Evolutionary conservation across 1,284 basidiomycete genomes (phyloP).

Genomic region (Inonotus hispidus): DNA sequence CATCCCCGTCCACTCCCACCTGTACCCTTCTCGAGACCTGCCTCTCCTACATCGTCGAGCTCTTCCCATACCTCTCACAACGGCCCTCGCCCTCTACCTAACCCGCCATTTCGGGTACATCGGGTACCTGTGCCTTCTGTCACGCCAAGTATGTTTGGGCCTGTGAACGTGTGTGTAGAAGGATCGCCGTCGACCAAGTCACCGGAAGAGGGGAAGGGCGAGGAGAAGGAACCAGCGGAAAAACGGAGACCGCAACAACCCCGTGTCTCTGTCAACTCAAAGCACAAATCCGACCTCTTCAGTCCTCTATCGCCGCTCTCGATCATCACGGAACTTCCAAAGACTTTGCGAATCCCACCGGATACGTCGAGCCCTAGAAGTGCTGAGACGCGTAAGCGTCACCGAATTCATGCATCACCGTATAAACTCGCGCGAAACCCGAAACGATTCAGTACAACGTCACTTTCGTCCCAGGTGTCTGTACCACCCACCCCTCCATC

Average conservation of each 20-base stretch:
- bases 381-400: neutral
- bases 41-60: slow-evolving; percentile 3
- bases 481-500: slow-evolving; percentile 13
- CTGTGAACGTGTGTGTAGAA: neutral
- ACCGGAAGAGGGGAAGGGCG: neutral
- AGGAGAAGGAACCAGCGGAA: too few species aligned
- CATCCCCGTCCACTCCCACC: slow-evolving; percentile 9
- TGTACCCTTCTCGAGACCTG: slow-evolving; percentile 6
- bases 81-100: neutral
- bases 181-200: neutral
- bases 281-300: neutral
- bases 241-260: neutral
- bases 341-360: neutral
- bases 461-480: slow-evolving; percentile 12
- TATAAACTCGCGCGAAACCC: slow-evolving; percentile 12
- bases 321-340: neutral
- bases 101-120: neutral
- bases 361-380: neutral
- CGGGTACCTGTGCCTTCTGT: neutral
- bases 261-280: neutral
- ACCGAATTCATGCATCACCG: slow-evolving; percentile 12
- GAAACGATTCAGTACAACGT: slow-evolving; percentile 11
- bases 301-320: slow-evolving; percentile 9
- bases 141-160: neutral
- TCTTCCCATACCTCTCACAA: neutral